Percentiles rank a stretch among this genome's conserved stretches.
These are phyloP conservation scores for Ceratocystis cubensis DNA, from an alignment of 2,329 filamentous ascomycete species.

Conservation along the genomic window DNA sequence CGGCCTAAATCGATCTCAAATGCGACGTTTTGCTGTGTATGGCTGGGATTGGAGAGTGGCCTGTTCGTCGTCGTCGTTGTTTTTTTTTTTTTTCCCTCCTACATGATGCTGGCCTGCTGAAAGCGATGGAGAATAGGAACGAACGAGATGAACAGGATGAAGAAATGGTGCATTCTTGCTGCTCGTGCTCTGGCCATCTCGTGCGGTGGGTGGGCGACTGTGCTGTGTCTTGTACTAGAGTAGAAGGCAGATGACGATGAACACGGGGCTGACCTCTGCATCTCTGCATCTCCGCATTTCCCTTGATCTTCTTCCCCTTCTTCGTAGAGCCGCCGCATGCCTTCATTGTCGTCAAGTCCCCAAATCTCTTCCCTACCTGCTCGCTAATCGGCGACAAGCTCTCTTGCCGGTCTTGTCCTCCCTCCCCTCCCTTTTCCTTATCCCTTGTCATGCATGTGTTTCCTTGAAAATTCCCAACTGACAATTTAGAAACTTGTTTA, in stretches of 20 bases:
- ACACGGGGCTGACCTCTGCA: too few relatives aligned
- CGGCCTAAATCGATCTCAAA: neutral
- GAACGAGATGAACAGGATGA: neutral
- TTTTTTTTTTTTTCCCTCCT: too few relatives aligned
- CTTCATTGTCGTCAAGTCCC: too few relatives aligned
- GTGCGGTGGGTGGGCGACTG: neutral
- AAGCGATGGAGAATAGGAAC: too few relatives aligned
- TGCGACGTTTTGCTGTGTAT: neutral
- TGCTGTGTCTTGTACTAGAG: neutral
- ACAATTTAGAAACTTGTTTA: slow-evolving; percentile 7
- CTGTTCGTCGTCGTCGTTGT: neutral
- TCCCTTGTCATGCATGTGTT: neutral
- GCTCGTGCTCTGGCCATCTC: neutral
- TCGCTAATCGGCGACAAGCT: neutral
- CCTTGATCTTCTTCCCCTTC: neutral
- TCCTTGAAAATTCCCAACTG: slow-evolving; percentile 2
- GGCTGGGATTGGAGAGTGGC: neutral
- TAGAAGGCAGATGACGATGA: too few relatives aligned
- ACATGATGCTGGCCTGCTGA: neutral
- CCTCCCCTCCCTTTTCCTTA: neutral
- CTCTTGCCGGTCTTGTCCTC: neutral
- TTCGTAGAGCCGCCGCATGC: too few relatives aligned
- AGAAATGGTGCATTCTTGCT: neutral
- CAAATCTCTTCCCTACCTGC: neutral
- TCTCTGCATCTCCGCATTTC: neutral